These are phyloP conservation scores for Teratosphaeria viscida DNA, from an alignment of 2,329 filamentous ascomycete species.

Conservation along the genomic window DNA sequence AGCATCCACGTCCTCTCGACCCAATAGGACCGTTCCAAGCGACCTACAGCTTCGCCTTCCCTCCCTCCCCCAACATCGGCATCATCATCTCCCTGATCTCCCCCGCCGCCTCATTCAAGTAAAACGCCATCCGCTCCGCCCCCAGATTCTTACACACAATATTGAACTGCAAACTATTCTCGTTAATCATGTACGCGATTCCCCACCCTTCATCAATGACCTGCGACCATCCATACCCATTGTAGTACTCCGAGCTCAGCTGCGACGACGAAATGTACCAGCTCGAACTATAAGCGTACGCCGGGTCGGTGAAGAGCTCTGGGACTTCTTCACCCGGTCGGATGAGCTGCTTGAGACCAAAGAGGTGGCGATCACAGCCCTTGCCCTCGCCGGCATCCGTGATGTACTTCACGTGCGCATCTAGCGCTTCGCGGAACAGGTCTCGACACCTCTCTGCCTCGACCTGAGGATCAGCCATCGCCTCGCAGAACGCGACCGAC, in stretches of 20 bases:
- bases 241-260: slow-evolving; percentile 93
- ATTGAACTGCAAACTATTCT: slow-evolving; percentile 98
- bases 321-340: slow-evolving; percentile 72
- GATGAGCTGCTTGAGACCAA: slow-evolving; percentile 86
- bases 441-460: slow-evolving; percentile 56
- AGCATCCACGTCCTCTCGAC: not conserved
- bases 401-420: slow-evolving; percentile 83
- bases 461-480: slow-evolving; percentile 62
- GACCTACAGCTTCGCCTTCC: slow-evolving; percentile 74
- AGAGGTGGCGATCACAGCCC: slow-evolving; percentile 93
- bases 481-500: slow-evolving; percentile 76
- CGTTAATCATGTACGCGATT: slow-evolving; percentile 99
- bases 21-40: not conserved
- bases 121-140: slow-evolving; percentile 88
- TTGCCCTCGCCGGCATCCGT: slow-evolving; percentile 78
- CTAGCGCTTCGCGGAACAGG: slow-evolving; percentile 72
- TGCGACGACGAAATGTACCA: slow-evolving; percentile 89
- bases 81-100: slow-evolving; percentile 82
- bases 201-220: slow-evolving; percentile 93
- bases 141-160: slow-evolving; percentile 89
- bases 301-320: slow-evolving; percentile 74
- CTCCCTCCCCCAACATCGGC: slow-evolving; percentile 55
- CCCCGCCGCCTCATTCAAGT: slow-evolving; percentile 81
- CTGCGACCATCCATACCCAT: slow-evolving; percentile 98
- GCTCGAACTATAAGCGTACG: slow-evolving; percentile 69